phyloP scores from a whole-genome alignment of 345 rosid species.

The Erucastrum elatum region DNA sequence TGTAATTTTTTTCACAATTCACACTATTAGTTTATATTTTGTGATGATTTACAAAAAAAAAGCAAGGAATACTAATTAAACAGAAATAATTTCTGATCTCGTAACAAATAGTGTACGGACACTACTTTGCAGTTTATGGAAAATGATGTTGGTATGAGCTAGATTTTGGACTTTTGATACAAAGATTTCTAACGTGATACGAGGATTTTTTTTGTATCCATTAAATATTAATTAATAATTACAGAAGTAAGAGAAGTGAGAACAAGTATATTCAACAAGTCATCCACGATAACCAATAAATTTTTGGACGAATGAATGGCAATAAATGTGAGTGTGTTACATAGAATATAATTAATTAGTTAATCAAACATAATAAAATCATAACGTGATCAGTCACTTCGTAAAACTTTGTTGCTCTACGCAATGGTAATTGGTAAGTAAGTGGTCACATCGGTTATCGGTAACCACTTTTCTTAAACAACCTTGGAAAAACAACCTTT shows the following conservation, averaged over 20 bases:
- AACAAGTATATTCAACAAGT: neutral
- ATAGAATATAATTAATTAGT: neutral
- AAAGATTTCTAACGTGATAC: neutral
- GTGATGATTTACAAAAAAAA: neutral
- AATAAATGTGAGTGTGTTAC: neutral
- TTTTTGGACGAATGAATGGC: neutral
- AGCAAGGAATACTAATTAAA: too few relatives aligned
- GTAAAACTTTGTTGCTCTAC: neutral
- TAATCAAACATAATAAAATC: neutral
- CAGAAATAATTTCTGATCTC: too few relatives aligned
- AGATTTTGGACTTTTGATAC: neutral
- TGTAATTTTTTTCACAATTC: neutral
- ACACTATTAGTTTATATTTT: neutral
- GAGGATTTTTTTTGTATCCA: neutral
- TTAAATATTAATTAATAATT: neutral
- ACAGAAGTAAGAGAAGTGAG: conserved; percentile 1
- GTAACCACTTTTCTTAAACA: conserved; percentile 23
- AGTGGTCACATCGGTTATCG: conserved; percentile 7
- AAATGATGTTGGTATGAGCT: neutral
- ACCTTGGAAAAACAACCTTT: conserved; percentile 13
- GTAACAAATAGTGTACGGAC: neutral
- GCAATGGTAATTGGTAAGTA: conserved; percentile 14
- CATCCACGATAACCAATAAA: too few relatives aligned
- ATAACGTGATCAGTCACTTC: conserved; percentile 9
- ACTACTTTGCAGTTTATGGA: neutral